Evolutionary conservation across 1,139 yeast genomes (phyloP).

Genomic region (Yamadazyma atlantica): DNA sequence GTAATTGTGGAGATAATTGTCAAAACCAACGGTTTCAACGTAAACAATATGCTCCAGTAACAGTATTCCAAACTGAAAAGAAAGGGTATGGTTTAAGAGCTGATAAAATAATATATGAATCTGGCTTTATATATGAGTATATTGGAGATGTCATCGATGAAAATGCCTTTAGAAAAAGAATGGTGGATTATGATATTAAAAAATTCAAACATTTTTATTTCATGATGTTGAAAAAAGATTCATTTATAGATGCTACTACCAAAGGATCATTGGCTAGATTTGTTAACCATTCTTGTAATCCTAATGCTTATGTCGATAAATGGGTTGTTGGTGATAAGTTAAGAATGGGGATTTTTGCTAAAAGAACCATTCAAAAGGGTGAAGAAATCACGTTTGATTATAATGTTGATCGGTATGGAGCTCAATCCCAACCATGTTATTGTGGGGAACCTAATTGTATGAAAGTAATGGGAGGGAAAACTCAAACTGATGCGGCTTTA

Average conservation of each 20-base stretch:
- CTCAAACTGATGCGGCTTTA: conserved; percentile 88
- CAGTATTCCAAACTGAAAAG: conserved; percentile 74
- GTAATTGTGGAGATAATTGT: conserved; percentile 77
- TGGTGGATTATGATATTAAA: conserved; percentile 67
- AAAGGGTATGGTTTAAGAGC: conserved; percentile 94
- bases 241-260: conserved; percentile 90
- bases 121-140: conserved; percentile 82
- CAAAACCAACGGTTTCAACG: conserved; percentile 86
- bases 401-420: conserved; percentile 95
- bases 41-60: conserved; percentile 66
- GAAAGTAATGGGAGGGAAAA: conserved; percentile 93
- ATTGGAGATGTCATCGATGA: conserved; percentile 93
- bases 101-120: conserved; percentile 52
- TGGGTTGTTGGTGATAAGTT: conserved; percentile 94
- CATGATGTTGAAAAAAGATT: conserved; percentile 94
- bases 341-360: conserved; percentile 93
- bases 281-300: conserved; percentile 92
- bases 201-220: conserved; percentile 88
- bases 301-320: conserved; percentile 92
- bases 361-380: conserved; percentile 66
- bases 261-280: conserved; percentile 88
- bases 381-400: conserved; percentile 96
- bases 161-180: conserved; percentile 64
- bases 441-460: conserved; percentile 93
- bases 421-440: conserved; percentile 89